Conservation (phyloP, 1,139 yeast genomes). For the Pichia sp. region DNA sequence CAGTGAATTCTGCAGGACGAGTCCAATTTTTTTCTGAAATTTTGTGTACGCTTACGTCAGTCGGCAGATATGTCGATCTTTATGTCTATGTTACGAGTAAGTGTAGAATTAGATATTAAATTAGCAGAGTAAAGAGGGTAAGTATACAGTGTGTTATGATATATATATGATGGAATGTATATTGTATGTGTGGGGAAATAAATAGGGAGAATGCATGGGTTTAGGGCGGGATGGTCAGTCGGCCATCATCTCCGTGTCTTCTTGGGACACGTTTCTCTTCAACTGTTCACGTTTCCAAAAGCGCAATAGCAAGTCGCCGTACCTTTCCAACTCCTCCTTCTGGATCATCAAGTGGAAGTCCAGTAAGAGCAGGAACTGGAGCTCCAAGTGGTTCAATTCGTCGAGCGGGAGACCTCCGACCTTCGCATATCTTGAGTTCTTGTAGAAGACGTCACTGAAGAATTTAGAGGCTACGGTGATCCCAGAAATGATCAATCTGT, state of each 20-base stretch:
- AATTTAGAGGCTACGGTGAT: slow-evolving; percentile 95
- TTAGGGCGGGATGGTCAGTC: background rate
- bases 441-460: slow-evolving; percentile 93
- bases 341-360: slow-evolving; percentile 88
- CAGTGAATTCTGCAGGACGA: too few relatives aligned
- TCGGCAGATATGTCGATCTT: too few relatives aligned
- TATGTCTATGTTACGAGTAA: too few relatives aligned
- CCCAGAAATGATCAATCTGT: slow-evolving; percentile 92
- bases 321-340: slow-evolving; percentile 86
- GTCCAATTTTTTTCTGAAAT: too few relatives aligned
- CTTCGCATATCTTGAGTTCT: slow-evolving; percentile 93
- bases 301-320: slow-evolving; percentile 80
- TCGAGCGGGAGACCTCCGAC: slow-evolving; percentile 97
- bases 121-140: background rate
- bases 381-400: slow-evolving; percentile 87
- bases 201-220: too few relatives aligned
- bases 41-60: background rate
- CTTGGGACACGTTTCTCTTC: slow-evolving; percentile 14
- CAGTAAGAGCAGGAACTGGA: slow-evolving; percentile 79
- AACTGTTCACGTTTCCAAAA: slow-evolving; percentile 74
- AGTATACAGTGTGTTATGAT: background rate
- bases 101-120: background rate
- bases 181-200: too few relatives aligned
- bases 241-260: background rate
- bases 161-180: too few relatives aligned